Evolutionary conservation across 257 asterid species (phyloP).

Genomic region (Verbena officinalis): DNA sequence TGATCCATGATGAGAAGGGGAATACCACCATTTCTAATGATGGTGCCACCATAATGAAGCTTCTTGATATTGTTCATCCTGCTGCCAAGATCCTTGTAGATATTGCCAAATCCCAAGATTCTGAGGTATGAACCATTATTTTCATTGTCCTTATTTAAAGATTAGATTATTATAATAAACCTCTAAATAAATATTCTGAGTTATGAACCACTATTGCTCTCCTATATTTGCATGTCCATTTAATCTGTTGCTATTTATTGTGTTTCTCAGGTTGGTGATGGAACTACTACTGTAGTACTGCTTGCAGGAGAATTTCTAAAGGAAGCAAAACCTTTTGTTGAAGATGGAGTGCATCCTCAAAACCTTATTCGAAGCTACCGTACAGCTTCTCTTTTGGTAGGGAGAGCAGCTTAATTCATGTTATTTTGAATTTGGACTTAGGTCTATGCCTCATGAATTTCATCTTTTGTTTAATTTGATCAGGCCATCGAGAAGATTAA

Average conservation of each 20-base stretch:
- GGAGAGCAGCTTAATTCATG: constrained; percentile 1
- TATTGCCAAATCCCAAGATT: constrained; percentile 97
- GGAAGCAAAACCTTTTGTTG: constrained; percentile 98
- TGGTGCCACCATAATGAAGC: constrained; percentile 99
- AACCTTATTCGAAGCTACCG: constrained; percentile 91
- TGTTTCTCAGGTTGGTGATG: constrained; percentile 91
- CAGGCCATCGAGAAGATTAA: constrained; percentile 77
- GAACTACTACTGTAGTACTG: constrained; percentile 96
- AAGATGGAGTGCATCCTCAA: constrained; percentile 98
- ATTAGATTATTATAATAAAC: not conserved
- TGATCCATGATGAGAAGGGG: constrained; percentile 99
- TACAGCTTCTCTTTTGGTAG: constrained; percentile 79
- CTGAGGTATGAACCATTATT: constrained; percentile 59
- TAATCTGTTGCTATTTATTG: constrained; percentile 14
- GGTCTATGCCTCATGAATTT: constrained; percentile 24
- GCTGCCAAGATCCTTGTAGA: constrained; percentile 98
- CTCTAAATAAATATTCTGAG: not conserved
- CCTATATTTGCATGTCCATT: not conserved
- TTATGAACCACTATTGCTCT: not conserved
- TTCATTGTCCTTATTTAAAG: not conserved
- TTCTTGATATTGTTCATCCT: constrained; percentile 95
- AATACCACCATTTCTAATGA: constrained; percentile 95
- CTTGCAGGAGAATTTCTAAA: constrained; percentile 95
- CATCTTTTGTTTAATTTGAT: constrained; percentile 5
- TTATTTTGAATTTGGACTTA: constrained; percentile 25